Evolutionary conservation across 148 eudicot species (phyloP).

Genomic region (Pharnaceum exiguum): DNA sequence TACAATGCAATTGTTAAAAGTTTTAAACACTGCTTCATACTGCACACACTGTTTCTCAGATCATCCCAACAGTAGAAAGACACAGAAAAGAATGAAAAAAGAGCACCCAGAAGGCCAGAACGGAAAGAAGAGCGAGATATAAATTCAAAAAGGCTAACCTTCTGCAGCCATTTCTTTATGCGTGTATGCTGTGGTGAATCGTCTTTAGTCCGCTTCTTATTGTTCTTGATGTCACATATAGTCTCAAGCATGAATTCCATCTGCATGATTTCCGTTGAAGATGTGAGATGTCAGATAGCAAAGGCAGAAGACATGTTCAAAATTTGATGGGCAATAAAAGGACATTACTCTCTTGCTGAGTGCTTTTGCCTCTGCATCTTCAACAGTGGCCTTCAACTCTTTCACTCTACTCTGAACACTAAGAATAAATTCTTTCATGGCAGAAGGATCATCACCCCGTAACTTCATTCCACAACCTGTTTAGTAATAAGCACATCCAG

Average conservation of each 20-base stretch:
- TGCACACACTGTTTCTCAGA: too few species aligned
- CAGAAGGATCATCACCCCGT: slow-evolving; percentile 81
- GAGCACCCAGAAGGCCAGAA: background rate
- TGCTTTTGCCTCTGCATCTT: slow-evolving; percentile 30
- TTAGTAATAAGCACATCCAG: too few species aligned
- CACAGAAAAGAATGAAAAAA: background rate
- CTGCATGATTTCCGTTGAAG: slow-evolving; percentile 33
- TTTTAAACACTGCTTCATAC: too few species aligned
- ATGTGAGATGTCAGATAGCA: slow-evolving; percentile 7
- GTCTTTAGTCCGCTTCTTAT: slow-evolving; percentile 69
- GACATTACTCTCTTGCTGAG: slow-evolving; percentile 69
- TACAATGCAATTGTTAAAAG: too few species aligned
- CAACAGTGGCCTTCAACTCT: slow-evolving; percentile 61
- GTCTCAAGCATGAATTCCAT: slow-evolving; percentile 98
- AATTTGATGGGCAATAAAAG: background rate
- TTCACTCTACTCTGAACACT: slow-evolving; percentile 69
- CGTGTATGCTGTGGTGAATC: slow-evolving; percentile 68
- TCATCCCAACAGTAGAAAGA: too few species aligned
- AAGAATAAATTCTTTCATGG: slow-evolving; percentile 77
- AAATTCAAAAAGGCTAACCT: slow-evolving; percentile 37
- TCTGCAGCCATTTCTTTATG: slow-evolving; percentile 92
- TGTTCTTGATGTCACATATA: slow-evolving; percentile 91
- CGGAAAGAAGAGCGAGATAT: background rate
- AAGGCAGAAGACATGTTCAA: slow-evolving; percentile 1
- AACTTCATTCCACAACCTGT: slow-evolving; percentile 93